Conservation (phyloP, 208 protist genomes). For the Leishmania tarentolae region DNA sequence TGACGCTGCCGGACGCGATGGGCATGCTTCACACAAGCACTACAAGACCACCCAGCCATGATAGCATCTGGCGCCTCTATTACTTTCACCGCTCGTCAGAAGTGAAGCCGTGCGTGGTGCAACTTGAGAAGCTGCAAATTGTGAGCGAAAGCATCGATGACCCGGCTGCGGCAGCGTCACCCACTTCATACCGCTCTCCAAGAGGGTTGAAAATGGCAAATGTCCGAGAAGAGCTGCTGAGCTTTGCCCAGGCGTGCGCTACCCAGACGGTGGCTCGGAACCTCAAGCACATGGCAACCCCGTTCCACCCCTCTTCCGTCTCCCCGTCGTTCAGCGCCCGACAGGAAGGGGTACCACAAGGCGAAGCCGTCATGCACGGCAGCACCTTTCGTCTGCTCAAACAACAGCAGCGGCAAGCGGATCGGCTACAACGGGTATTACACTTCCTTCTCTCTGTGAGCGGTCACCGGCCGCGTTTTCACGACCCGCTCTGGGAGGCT, state of each 20-base stretch:
- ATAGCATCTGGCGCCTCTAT: constrained; percentile 20
- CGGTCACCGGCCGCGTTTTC: constrained; percentile 11
- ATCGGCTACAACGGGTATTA: constrained; percentile 26
- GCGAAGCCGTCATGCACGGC: neutral
- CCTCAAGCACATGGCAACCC: constrained; percentile 12
- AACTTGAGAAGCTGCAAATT: constrained; percentile 24
- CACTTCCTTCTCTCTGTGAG: constrained; percentile 31
- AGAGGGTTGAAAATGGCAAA: neutral
- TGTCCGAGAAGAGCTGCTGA: constrained; percentile 6
- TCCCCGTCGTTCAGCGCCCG: neutral
- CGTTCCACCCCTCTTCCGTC: neutral
- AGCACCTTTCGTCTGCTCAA: neutral
- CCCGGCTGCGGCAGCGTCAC: neutral
- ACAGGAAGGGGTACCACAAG: neutral
- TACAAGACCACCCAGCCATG: neutral
- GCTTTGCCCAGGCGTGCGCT: constrained; percentile 24
- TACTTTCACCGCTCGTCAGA: constrained; percentile 30
- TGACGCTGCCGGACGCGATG: neutral
- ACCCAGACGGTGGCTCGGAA: constrained; percentile 19
- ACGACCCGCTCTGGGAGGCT: constrained; percentile 25
- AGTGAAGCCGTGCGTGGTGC: constrained; percentile 17
- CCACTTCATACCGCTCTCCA: neutral
- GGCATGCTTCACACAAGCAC: neutral
- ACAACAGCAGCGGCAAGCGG: constrained; percentile 11
- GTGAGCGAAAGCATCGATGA: constrained; percentile 5